phyloP scores from a whole-genome alignment of 2,329 filamentous ascomycete genomes.

The Fusarium lateritium region DNA sequence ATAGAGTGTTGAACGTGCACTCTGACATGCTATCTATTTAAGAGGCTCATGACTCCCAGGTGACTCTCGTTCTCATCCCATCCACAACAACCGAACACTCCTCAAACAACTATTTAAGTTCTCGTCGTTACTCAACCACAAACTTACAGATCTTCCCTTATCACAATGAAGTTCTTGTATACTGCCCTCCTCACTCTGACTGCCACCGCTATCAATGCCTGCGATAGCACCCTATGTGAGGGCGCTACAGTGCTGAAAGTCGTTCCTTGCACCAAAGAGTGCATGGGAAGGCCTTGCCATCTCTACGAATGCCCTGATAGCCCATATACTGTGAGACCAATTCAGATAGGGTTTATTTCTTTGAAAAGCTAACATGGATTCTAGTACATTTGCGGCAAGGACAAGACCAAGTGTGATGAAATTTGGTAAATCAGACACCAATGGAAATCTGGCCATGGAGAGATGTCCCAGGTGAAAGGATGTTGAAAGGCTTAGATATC shows the following conservation, averaged over 20 bases:
- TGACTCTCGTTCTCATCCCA: too few species aligned
- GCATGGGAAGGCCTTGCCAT: slow-evolving; percentile 13
- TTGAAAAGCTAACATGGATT: accelerated
- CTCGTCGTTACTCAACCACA: too few species aligned
- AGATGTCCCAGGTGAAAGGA: too few species aligned
- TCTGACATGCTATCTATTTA: not conserved
- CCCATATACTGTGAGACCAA: slow-evolving; percentile 1
- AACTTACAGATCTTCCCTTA: accelerated
- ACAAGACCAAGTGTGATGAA: slow-evolving; percentile 17
- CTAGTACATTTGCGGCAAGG: slow-evolving; percentile 17
- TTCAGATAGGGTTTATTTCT: accelerated
- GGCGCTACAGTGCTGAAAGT: not conserved
- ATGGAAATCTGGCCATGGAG: too few species aligned
- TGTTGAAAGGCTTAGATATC: too few species aligned
- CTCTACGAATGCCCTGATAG: slow-evolving; percentile 3
- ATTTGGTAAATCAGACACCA: not conserved
- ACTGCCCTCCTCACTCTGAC: not conserved
- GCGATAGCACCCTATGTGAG: not conserved
- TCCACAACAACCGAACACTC: not conserved
- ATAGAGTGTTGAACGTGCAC: not conserved
- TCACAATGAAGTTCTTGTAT: slow-evolving; percentile 3
- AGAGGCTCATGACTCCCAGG: not conserved
- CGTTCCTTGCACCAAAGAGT: slow-evolving; percentile 6
- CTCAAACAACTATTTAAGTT: too few species aligned
- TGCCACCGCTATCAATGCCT: not conserved